Evolutionary conservation across 1,284 basidiomycete genomes (phyloP).

Genomic region (Puccinia novopanici): DNA sequence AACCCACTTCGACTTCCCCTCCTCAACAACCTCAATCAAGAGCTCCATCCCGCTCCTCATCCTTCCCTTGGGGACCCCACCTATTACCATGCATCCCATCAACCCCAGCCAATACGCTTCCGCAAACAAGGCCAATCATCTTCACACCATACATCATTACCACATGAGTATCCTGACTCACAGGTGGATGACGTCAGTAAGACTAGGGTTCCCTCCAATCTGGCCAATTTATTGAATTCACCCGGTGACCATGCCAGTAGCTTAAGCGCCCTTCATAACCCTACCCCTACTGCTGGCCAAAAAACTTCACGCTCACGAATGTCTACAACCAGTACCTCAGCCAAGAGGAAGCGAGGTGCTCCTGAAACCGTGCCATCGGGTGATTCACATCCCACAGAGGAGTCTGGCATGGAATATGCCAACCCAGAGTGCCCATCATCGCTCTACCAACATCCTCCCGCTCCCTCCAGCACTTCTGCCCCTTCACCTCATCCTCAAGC

Average conservation of each 20-base stretch:
- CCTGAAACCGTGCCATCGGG: constrained; percentile 8
- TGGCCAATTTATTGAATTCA: constrained; percentile 50
- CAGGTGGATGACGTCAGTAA: constrained; percentile 17
- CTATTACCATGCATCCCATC: constrained; percentile 6
- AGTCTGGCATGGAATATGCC: background rate
- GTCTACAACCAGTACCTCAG: background rate
- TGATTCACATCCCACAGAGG: background rate
- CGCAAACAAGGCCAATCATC: background rate
- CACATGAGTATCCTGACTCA: background rate
- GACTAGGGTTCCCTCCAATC: constrained; percentile 43
- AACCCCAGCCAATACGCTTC: background rate
- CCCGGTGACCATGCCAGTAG: constrained; percentile 30
- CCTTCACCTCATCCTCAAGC: constrained; percentile 6
- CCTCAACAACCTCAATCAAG: background rate
- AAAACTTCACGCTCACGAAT: constrained; percentile 19
- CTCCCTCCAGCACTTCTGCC: background rate
- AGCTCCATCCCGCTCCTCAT: background rate
- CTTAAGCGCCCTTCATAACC: constrained; percentile 2
- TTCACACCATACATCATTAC: background rate
- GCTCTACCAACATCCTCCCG: background rate
- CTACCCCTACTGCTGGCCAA: background rate
- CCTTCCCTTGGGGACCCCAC: background rate
- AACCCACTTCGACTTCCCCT: background rate
- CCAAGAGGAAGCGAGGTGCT: constrained; percentile 38
- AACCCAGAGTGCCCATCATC: background rate